These are phyloP conservation scores for Trypanosoma boissoni DNA, from an alignment of 208 protist species.

Conservation along the genomic window DNA sequence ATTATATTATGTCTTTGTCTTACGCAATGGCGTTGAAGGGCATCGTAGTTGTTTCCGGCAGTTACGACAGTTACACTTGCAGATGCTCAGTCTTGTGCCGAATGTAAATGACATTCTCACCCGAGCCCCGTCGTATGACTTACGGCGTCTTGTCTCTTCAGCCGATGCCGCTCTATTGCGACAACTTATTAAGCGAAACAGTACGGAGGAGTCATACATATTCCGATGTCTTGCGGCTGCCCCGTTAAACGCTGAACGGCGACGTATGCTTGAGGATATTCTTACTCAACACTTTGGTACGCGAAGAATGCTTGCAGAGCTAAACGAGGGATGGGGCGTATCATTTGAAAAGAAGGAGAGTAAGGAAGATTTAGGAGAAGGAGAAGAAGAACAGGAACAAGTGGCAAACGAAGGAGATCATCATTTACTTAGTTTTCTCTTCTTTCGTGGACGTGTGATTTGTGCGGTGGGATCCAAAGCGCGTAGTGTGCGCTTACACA, in stretches of 20 bases:
- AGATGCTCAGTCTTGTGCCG: slow-evolving; percentile 54
- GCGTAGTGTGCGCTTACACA: slow-evolving; percentile 20
- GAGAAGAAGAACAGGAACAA: no score
- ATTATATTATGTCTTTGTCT: slow-evolving; percentile 54
- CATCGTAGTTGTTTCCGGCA: slow-evolving; percentile 33
- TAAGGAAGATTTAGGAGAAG: not conserved
- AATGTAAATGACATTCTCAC: slow-evolving; percentile 49
- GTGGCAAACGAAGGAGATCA: no score
- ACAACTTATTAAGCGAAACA: slow-evolving; percentile 46
- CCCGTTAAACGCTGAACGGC: slow-evolving; percentile 21
- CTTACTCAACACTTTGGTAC: slow-evolving; percentile 11
- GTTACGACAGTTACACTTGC: slow-evolving; percentile 47
- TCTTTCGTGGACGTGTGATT: slow-evolving; percentile 37
- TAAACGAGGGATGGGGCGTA: not conserved
- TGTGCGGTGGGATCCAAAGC: slow-evolving; percentile 23
- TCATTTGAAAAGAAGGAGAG: not conserved
- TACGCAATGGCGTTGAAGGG: slow-evolving; percentile 27
- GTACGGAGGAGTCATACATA: slow-evolving; percentile 37
- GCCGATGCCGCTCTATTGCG: slow-evolving; percentile 48
- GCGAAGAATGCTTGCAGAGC: no score
- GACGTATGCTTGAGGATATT: slow-evolving; percentile 16
- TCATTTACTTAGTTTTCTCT: slow-evolving; percentile 51
- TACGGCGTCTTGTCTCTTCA: slow-evolving; percentile 46
- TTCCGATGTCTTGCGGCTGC: slow-evolving; percentile 45
- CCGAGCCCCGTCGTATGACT: slow-evolving; percentile 47